Evolutionary conservation across 176 grass and related monocot species (phyloP), one percentile per base, ranked within the genome.

Genomic region (Musa troglodytarum): DNA sequence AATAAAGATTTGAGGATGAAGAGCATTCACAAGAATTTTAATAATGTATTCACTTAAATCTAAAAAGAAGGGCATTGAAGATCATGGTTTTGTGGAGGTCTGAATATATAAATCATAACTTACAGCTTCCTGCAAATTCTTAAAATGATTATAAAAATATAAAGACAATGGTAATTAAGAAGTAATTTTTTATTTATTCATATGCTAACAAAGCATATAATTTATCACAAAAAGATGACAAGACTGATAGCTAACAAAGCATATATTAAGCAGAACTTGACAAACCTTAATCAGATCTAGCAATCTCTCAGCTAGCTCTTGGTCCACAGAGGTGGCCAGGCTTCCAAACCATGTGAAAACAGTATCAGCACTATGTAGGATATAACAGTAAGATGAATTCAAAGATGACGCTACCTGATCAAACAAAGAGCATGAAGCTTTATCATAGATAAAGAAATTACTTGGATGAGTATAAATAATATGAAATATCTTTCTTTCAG

Each of bases 281-380:
- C 70, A 54, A 11, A 99, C 95, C 95, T 99, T 99, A 82, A 94
- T 92, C 66, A 82, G 88, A 87, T 99, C 95, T 68, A 99, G 87
- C 87, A 88, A 88, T 28, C 95, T 87, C 80, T 99, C 95, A 84
- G 85, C 84, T 82, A 99, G 78, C 49, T 99, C 95, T 66, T 91
- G 86, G 81, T 99, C 90, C 49, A 89, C 74, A 66, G 90, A 85
- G 53, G 86, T 99, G 0, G 81, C 81, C 55, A 81, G 74, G 65
- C 78, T 87, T 66, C 95, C 95, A 68, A 76, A 79, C 95, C 95
- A 94, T 80, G 90, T 94, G 81, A 94, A 92, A 84, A 99, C 84
- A 58, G 74, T 87, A 81, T 84, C 89, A 72, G 82, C 90, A 74
- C 84, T 65, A 77, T 99, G 95, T 56, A 99, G 82, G 69, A 99